Conservation (phyloP, 2,329 filamentous ascomycete species). For the Pseudocercospora musae region DNA sequence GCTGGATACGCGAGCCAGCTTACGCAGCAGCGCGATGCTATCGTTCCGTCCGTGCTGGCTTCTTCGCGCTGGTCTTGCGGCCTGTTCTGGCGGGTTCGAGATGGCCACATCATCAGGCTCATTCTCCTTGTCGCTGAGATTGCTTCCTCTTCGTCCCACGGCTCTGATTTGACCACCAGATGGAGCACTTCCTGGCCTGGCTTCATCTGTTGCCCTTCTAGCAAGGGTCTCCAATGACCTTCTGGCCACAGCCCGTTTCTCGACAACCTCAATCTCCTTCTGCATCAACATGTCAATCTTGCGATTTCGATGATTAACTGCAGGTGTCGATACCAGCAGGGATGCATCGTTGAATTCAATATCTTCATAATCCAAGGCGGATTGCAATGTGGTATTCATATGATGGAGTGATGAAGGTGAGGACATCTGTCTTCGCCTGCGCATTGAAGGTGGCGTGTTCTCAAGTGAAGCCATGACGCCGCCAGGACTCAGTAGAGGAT, state of each 20-base stretch:
- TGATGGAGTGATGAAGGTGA: slow-evolving; percentile 26
- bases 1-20: slow-evolving; percentile 46
- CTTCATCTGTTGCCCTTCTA: not conserved
- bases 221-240: slow-evolving; percentile 10
- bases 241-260: slow-evolving; percentile 25
- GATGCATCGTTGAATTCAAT: slow-evolving; percentile 47
- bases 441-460: slow-evolving; percentile 41
- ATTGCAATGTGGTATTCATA: slow-evolving; percentile 27
- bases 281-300: slow-evolving; percentile 44
- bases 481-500: slow-evolving; percentile 9
- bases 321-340: slow-evolving; percentile 49
- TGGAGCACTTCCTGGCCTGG: slow-evolving; percentile 12
- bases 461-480: slow-evolving; percentile 40
- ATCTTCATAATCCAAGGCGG: slow-evolving; percentile 32
- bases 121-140: slow-evolving; percentile 15
- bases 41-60: slow-evolving; percentile 38
- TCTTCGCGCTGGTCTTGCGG: not conserved
- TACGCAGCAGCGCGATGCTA: slow-evolving; percentile 46
- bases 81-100: not conserved
- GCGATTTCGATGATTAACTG: slow-evolving; percentile 34
- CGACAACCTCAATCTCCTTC: slow-evolving; percentile 41
- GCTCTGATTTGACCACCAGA: slow-evolving; percentile 8
- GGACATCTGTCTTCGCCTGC: slow-evolving; percentile 15
- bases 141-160: slow-evolving; percentile 7
- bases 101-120: not conserved